A percentile compares a stretch with the other conserved stretches of the same genome.
Conservation (phyloP, 176 grass and related monocot species). For the Raddia distichophylla region DNA sequence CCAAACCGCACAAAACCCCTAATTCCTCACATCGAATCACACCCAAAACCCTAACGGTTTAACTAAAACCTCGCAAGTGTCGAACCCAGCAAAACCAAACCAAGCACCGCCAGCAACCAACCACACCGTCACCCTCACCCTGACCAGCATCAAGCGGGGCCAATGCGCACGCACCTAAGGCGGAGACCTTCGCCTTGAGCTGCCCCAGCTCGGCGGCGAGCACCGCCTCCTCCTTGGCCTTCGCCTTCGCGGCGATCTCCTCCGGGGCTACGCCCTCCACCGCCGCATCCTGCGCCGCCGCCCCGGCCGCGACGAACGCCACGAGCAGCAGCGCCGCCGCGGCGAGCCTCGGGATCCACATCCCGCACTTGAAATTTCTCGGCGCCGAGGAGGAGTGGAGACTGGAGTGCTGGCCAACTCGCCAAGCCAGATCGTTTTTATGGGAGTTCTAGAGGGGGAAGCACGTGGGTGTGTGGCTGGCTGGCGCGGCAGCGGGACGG, state of each 20-base stretch:
- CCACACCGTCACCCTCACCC: background rate
- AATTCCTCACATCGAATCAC: background rate
- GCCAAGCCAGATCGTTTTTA: conserved; percentile 5
- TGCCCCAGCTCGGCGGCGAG: conserved; percentile 43
- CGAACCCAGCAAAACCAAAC: background rate
- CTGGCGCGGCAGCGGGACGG: background rate
- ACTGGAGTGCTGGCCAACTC: conserved; percentile 1
- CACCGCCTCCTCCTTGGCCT: conserved; percentile 48
- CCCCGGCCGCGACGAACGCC: conserved; percentile 3
- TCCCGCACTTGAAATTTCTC: conserved; percentile 10
- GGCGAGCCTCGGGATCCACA: conserved; percentile 39
- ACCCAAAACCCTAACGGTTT: conserved; percentile 41
- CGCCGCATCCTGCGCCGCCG: conserved; percentile 47
- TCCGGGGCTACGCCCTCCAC: conserved; percentile 26
- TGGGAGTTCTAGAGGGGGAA: background rate
- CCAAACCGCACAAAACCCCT: background rate
- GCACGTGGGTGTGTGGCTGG: conserved; percentile 25
- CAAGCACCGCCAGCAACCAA: background rate
- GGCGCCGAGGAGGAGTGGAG: background rate
- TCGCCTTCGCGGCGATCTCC: conserved; percentile 38
- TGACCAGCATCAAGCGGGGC: background rate
- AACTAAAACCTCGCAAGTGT: conserved; percentile 27
- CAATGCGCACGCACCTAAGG: conserved; percentile 43
- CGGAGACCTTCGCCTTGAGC: conserved; percentile 51
- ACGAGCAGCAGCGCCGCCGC: conserved; percentile 29